A percentile compares a stretch with the other conserved stretches of the same genome.
Evolutionary conservation across 176 grass and related monocot genomes (phyloP).

Genomic region (Oryza meridionalis): DNA sequence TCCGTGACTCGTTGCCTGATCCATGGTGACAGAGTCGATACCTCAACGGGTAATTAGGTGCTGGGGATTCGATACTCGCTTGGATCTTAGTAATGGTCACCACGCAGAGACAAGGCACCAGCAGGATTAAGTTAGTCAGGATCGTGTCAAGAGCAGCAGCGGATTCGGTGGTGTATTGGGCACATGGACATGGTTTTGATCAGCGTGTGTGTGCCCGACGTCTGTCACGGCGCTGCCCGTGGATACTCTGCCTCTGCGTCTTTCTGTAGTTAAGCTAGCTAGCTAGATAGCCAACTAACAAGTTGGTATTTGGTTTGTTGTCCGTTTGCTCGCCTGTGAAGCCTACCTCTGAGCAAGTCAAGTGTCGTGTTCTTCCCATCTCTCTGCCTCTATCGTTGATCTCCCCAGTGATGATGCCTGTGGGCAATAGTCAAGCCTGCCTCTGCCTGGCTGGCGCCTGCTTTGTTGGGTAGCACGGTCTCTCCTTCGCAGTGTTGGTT

Average conservation of each 20-base stretch:
- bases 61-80: constrained; percentile 38
- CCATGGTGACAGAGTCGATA: neutral
- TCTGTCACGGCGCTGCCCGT: neutral
- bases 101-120: constrained; percentile 13
- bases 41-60: constrained; percentile 10
- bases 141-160: constrained; percentile 17
- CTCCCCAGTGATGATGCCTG: neutral
- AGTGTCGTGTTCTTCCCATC: constrained; percentile 24
- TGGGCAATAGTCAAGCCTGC: constrained; percentile 27
- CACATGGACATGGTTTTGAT: constrained; percentile 27
- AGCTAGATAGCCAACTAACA: neutral
- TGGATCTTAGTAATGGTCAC: constrained; percentile 42
- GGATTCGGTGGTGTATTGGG: neutral
- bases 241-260: neutral
- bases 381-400: neutral
- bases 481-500: neutral
- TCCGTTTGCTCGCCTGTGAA: neutral
- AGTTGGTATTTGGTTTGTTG: constrained; percentile 29
- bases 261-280: neutral
- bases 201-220: neutral
- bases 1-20: neutral
- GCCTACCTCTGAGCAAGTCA: constrained; percentile 48
- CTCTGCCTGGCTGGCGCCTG: neutral
- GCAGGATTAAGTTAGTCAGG: neutral
- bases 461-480: constrained; percentile 22